Evolutionary conservation across 1,139 yeast genomes (phyloP).

Genomic region (Lodderomyces elongisporus): DNA sequence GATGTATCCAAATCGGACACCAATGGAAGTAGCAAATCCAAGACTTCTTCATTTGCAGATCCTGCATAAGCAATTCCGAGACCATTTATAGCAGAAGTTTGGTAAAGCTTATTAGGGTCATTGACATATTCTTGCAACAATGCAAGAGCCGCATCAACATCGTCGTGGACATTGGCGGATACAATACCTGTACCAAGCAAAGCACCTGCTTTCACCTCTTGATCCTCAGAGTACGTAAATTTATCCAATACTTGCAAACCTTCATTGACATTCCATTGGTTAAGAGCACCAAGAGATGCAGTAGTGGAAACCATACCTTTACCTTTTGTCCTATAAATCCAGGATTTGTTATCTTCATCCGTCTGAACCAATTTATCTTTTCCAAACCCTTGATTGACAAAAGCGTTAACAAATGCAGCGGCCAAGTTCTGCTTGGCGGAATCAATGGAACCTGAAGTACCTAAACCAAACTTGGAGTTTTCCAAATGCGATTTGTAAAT

Average conservation of each 20-base stretch:
- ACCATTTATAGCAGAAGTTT: constrained; percentile 82
- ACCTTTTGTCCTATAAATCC: constrained; percentile 92
- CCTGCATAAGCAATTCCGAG: constrained; percentile 96
- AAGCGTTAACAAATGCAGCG: constrained; percentile 89
- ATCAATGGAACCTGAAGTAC: constrained; percentile 68
- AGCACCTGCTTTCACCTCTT: constrained; percentile 93
- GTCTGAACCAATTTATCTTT: constrained; percentile 76
- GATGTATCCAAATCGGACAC: constrained; percentile 75
- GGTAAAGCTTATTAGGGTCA: constrained; percentile 48
- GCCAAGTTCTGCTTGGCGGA: constrained; percentile 96
- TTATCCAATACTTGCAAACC: constrained; percentile 90
- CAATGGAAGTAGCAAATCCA: constrained; percentile 74
- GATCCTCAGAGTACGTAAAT: constrained; percentile 80
- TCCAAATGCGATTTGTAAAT: constrained; percentile 89
- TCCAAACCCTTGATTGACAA: constrained; percentile 87
- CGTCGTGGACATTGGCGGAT: constrained; percentile 94
- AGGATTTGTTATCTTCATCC: constrained; percentile 65
- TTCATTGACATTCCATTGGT: constrained; percentile 87
- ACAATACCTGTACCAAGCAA: constrained; percentile 91
- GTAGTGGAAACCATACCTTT: constrained; percentile 92
- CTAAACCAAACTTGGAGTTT: constrained; percentile 51
- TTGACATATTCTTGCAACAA: constrained; percentile 75
- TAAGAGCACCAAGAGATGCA: constrained; percentile 85
- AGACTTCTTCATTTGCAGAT: constrained; percentile 78
- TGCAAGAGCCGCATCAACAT: constrained; percentile 88